Percentiles rank a stretch among this genome's conserved stretches.
Evolutionary conservation across 2,329 filamentous ascomycete species (phyloP).

Genomic region (Colletotrichum eleusines): DNA sequence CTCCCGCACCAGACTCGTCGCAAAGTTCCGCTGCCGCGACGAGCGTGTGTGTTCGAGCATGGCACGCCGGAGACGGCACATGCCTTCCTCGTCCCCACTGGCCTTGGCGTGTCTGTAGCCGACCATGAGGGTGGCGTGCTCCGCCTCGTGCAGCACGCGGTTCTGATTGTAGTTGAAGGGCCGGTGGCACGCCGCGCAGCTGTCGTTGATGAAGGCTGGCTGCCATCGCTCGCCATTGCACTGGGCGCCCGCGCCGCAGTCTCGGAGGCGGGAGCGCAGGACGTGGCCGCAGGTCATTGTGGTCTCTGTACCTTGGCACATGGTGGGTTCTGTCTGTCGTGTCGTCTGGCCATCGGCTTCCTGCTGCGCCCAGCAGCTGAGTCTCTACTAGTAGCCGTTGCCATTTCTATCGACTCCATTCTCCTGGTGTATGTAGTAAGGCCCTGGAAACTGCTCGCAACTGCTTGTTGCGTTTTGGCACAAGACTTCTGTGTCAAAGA

Average conservation of each 20-base stretch:
- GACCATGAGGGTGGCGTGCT: constrained; percentile 46
- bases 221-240: constrained; percentile 25
- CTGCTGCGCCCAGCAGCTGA: too few species aligned
- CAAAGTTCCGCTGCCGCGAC: constrained; percentile 30
- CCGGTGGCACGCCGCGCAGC: constrained; percentile 54
- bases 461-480: background rate
- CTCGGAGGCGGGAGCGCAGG: constrained; percentile 40
- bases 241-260: constrained; percentile 32
- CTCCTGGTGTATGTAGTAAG: background rate
- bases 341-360: background rate
- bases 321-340: constrained; percentile 26
- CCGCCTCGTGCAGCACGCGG: constrained; percentile 46
- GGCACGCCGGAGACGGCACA: constrained; percentile 44
- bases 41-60: constrained; percentile 40
- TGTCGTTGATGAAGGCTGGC: constrained; percentile 49
- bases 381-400: background rate
- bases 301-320: constrained; percentile 45
- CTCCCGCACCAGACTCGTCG: constrained; percentile 25
- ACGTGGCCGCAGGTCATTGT: constrained; percentile 47
- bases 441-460: constrained; percentile 10
- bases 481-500: background rate
- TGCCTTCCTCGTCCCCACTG: constrained; percentile 43
- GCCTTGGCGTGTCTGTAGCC: constrained; percentile 46
- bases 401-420: background rate
- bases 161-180: constrained; percentile 44